phyloP scores from a whole-genome alignment of 2,329 filamentous ascomycete species.

The Cercospora berteroae region DNA sequence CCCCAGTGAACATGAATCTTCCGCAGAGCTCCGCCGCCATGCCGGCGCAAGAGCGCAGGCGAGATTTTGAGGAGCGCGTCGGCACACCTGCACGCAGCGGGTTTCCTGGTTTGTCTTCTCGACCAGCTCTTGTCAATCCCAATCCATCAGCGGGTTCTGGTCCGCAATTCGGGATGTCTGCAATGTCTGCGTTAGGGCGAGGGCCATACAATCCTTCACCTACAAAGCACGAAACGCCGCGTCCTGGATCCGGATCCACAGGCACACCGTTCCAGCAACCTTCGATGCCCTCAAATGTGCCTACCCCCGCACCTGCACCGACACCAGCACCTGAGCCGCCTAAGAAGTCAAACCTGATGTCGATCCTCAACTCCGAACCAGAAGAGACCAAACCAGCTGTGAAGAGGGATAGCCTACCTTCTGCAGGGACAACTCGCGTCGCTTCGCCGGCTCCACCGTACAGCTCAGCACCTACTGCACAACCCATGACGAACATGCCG shows the following conservation, averaged over 20 bases:
- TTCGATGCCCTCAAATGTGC: neutral
- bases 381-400: slow-evolving; percentile 26
- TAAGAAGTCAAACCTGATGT: slow-evolving; percentile 40
- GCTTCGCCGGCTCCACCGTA: slow-evolving; percentile 29
- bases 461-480: slow-evolving; percentile 19
- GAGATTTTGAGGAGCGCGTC: slow-evolving; percentile 33
- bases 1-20: slow-evolving; percentile 30
- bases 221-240: slow-evolving; percentile 34
- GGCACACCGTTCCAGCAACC: slow-evolving; percentile 20
- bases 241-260: slow-evolving; percentile 33
- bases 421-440: slow-evolving; percentile 25
- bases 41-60: slow-evolving; percentile 30
- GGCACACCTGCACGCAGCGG: slow-evolving; percentile 29
- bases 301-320: slow-evolving; percentile 24
- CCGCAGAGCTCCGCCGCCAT: neutral
- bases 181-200: slow-evolving; percentile 26
- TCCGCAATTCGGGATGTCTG: slow-evolving; percentile 19
- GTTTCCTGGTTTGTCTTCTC: slow-evolving; percentile 22
- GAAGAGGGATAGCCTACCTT: slow-evolving; percentile 34
- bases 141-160: slow-evolving; percentile 14
- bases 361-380: slow-evolving; percentile 38
- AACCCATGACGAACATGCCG: slow-evolving; percentile 23
- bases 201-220: slow-evolving; percentile 32
- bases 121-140: slow-evolving; percentile 22
- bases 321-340: slow-evolving; percentile 35